Evolutionary conservation across 768 basidiomycete species (phyloP), one percentile per base, ranked within the genome.

Genomic region (Macrolepiota dolichaula): DNA sequence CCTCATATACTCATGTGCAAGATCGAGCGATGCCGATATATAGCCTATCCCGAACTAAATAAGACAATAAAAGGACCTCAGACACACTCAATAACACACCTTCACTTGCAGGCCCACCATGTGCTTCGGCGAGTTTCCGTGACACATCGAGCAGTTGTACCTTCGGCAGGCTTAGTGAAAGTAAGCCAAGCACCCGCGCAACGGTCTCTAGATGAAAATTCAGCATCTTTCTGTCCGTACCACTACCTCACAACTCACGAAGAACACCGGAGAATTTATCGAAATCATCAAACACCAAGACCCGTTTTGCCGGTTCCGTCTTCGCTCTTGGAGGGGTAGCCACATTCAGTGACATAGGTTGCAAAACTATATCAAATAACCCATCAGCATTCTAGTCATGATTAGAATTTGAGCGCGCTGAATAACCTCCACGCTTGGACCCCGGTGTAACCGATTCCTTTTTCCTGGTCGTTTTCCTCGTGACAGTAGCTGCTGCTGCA

Each of bases 1-100:
- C 37, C 81, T 83, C 49, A 86, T 75, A 66, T 95, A 94, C 69
- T 95, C 92, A 58, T 85, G 80, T 0, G 90, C 95, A 5, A 96
- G 81, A 46, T 88, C 84, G 1, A 87, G 75, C 2, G 90, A 94
- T 1, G 83, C 74, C 1, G 72, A 71, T 19, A 91, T 76, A 69
- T 85, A 92, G 12, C 77, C 89, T 92, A 66, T 25, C 50, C 42
- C 55, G 57, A 10, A 44, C 29, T 12, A 44, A 19, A n/a, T n/a
- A 7, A 44, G n/a, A n/a, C 29, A 44, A 9, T 15, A 19, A 44
- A 19, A n/a, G 42, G 10, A 44, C 17, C 42, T 19, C 4, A 22
- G 42, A 1, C 15, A 44, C 29, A 3, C 3, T n/a, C 7, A 7
- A 32, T 32, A 36, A 12, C 76, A 57, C 62, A 89, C 89, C 77